phyloP scores from a whole-genome alignment of 352 stramenopile species.

The Pythium folliculosum region DNA sequence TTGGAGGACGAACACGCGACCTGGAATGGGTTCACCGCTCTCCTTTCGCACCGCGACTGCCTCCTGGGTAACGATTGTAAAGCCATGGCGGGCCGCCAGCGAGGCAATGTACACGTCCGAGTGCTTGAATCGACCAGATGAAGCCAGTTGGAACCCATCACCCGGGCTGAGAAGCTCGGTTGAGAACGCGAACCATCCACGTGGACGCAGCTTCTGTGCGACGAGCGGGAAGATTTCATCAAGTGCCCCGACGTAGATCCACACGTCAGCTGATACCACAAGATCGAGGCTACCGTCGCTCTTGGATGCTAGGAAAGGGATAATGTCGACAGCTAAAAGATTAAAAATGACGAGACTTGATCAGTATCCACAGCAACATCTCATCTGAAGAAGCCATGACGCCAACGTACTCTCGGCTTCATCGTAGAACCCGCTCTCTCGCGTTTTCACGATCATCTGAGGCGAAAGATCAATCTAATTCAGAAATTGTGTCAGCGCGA shows the following conservation, averaged over 20 bases:
- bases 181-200: conserved; percentile 67
- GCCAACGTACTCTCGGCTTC: conserved; percentile 58
- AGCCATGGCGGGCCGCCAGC: conserved; percentile 43
- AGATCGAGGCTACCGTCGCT: conserved; percentile 51
- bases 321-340: conserved; percentile 48
- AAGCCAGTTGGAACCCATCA: conserved; percentile 54
- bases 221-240: conserved; percentile 60
- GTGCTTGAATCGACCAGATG: conserved; percentile 80
- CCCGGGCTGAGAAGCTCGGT: conserved; percentile 46
- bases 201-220: conserved; percentile 41
- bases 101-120: conserved; percentile 59
- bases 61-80: conserved; percentile 42
- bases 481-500: not conserved
- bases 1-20: conserved; percentile 62
- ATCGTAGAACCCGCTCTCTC: conserved; percentile 62
- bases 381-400: not conserved
- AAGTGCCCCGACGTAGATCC: conserved; percentile 83
- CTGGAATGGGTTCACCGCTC: conserved; percentile 66
- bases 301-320: conserved; percentile 50
- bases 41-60: conserved; percentile 69
- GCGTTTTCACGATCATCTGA: conserved; percentile 81
- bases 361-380: not conserved
- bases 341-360: not conserved
- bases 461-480: conserved; percentile 75
- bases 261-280: conserved; percentile 80